Evolutionary conservation across 2,329 filamentous ascomycete genomes (phyloP).

Genomic region (Fusarium keratoplasticum): DNA sequence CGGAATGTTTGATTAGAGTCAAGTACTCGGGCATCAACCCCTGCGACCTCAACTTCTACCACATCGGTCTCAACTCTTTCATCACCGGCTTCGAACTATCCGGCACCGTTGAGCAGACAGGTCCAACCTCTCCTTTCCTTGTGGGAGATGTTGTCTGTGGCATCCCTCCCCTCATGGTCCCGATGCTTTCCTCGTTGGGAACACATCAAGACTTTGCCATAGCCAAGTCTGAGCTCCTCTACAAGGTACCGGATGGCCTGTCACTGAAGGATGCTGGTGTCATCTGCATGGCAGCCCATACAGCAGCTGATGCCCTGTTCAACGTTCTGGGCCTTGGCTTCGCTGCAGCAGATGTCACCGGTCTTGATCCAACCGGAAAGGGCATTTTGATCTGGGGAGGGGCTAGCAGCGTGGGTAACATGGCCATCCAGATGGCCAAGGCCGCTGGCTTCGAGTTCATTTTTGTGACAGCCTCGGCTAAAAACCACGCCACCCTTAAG

Average conservation of each 20-base stretch:
- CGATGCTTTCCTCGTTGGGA: neutral
- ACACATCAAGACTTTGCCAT: neutral
- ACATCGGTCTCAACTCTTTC: neutral
- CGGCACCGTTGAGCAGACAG: neutral
- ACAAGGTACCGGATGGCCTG: neutral
- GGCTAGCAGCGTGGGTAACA: constrained; percentile 1
- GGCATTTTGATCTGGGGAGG: constrained; percentile 24
- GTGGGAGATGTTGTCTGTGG: neutral
- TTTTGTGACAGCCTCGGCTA: constrained; percentile 8
- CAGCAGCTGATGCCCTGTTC: neutral
- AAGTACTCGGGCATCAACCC: neutral
- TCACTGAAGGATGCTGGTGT: neutral
- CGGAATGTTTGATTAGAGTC: neutral
- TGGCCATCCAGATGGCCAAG: constrained; percentile 17
- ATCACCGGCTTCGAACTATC: neutral
- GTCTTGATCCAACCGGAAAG: neutral
- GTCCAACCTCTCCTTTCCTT: neutral
- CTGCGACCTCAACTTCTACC: neutral
- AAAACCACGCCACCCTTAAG: constrained; percentile 5
- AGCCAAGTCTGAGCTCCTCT: neutral
- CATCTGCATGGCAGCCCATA: neutral
- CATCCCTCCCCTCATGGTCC: neutral
- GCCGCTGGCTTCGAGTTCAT: constrained; percentile 16
- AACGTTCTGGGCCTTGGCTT: constrained; percentile 2
- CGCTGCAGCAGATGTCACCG: neutral